A percentile compares a stretch with the other conserved stretches of the same genome.
phyloP scores from a whole-genome alignment of 495 filamentous ascomycete genomes.

The Aspergillus bridgeri region DNA sequence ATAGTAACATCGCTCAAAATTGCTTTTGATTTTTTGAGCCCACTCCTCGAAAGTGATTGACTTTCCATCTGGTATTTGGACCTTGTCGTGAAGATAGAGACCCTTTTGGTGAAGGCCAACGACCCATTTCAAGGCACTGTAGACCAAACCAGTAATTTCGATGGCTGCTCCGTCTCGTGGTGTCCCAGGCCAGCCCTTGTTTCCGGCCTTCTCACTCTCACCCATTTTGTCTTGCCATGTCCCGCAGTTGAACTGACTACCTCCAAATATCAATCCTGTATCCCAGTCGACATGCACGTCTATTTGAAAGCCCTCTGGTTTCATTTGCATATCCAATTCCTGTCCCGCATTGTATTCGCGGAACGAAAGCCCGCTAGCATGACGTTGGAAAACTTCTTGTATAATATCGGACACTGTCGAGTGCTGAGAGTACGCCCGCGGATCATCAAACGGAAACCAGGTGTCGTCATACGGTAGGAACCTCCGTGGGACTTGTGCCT shows the following conservation, averaged over 20 bases:
- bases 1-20: constrained; percentile 89
- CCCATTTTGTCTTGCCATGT: constrained; percentile 99
- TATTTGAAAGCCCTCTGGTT: constrained; percentile 82
- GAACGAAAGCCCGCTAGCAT: constrained; percentile 85
- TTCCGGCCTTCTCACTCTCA: constrained; percentile 86
- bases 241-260: constrained; percentile 90
- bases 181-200: constrained; percentile 92
- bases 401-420: constrained; percentile 84
- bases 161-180: constrained; percentile 93
- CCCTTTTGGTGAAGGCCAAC: constrained; percentile 59
- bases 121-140: constrained; percentile 84
- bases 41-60: constrained; percentile 73
- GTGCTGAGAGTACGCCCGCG: constrained; percentile 77
- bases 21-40: constrained; percentile 75
- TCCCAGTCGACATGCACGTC: constrained; percentile 89
- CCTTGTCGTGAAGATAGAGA: constrained; percentile 66
- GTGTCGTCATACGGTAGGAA: constrained; percentile 95
- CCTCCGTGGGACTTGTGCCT: constrained; percentile 74
- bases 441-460: constrained; percentile 78
- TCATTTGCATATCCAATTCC: constrained; percentile 89
- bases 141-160: constrained; percentile 89
- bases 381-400: constrained; percentile 87
- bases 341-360: constrained; percentile 92
- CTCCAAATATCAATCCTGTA: constrained; percentile 89
- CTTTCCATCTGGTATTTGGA: constrained; percentile 53